Percentiles rank a stretch among this genome's conserved stretches.
Conservation (phyloP, 176 grass and related monocot species). For the Poa pratensis region DNA sequence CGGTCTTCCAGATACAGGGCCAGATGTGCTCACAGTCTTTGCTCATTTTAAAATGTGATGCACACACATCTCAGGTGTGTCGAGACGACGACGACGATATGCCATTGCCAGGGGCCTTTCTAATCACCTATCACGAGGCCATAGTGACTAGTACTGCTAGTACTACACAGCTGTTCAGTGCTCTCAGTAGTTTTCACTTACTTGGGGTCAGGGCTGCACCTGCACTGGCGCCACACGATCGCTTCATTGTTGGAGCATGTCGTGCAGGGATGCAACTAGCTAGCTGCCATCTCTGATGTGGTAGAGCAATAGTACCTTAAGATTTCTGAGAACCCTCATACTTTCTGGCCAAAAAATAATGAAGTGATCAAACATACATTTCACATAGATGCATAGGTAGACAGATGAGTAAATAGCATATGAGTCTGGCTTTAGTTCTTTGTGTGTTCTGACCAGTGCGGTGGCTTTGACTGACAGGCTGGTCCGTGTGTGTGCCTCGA, state of each 20-base stretch:
- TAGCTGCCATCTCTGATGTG: slow-evolving; percentile 34
- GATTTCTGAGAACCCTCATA: slow-evolving; percentile 7
- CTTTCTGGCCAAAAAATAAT: neutral
- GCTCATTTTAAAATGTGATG: slow-evolving; percentile 46
- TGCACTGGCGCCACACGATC: slow-evolving; percentile 17
- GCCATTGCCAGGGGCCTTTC: slow-evolving; percentile 39
- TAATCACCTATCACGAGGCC: slow-evolving; percentile 67
- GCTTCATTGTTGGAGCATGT: slow-evolving; percentile 39
- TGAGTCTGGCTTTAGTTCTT: slow-evolving; percentile 24
- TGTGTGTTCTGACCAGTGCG: slow-evolving; percentile 57
- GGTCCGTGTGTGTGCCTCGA: slow-evolving; percentile 53
- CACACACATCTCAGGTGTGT: slow-evolving; percentile 40
- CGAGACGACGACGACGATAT: slow-evolving; percentile 23
- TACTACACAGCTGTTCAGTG: slow-evolving; percentile 38
- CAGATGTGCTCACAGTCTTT: slow-evolving; percentile 36
- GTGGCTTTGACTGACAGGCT: slow-evolving; percentile 42
- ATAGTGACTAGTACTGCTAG: slow-evolving; percentile 50
- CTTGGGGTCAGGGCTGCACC: neutral
- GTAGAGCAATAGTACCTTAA: slow-evolving; percentile 9
- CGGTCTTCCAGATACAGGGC: slow-evolving; percentile 48
- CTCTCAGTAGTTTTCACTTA: slow-evolving; percentile 11
- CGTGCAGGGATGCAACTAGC: slow-evolving; percentile 17
- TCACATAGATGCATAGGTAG: slow-evolving; percentile 4
- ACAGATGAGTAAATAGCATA: slow-evolving; percentile 25
- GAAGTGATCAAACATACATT: slow-evolving; percentile 15